A percentile compares a stretch with the other conserved stretches of the same genome.
phyloP scores from a whole-genome alignment of 2,329 filamentous ascomycete genomes.

The Diplodia scrobiculata region DNA sequence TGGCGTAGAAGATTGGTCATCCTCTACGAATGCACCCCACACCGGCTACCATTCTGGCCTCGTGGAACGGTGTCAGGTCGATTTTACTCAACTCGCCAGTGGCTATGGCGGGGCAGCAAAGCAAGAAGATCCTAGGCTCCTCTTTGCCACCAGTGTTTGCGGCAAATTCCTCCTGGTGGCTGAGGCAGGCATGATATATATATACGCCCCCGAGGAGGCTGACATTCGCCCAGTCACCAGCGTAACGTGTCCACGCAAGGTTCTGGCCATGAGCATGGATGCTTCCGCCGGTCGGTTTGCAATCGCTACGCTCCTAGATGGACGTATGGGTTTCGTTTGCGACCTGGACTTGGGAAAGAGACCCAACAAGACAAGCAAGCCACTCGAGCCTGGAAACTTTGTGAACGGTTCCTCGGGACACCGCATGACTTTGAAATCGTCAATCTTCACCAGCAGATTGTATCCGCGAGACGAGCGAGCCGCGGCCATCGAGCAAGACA shows the following conservation, averaged over 20 bases:
- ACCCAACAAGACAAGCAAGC: not conserved
- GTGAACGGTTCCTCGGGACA: slow-evolving; percentile 11
- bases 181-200: slow-evolving; percentile 57
- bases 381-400: slow-evolving; percentile 4
- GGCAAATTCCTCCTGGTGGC: slow-evolving; percentile 61
- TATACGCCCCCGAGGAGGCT: slow-evolving; percentile 54
- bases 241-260: slow-evolving; percentile 59
- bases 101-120: slow-evolving; percentile 3
- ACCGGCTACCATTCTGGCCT: slow-evolving; percentile 21
- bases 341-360: slow-evolving; percentile 48
- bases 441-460: slow-evolving; percentile 30
- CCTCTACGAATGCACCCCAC: not conserved
- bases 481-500: not conserved
- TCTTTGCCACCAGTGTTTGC: slow-evolving; percentile 60
- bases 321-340: slow-evolving; percentile 63
- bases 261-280: slow-evolving; percentile 65
- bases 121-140: slow-evolving; percentile 36
- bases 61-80: slow-evolving; percentile 28
- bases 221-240: slow-evolving; percentile 53
- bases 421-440: slow-evolving; percentile 30
- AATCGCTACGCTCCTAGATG: slow-evolving; percentile 62
- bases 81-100: slow-evolving; percentile 29
- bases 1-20: slow-evolving; percentile 36
- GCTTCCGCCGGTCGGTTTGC: slow-evolving; percentile 58
- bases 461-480: not conserved